These are phyloP conservation scores for Aspergillus udagawae DNA, from an alignment of 2,329 filamentous ascomycete species.

Conservation along the genomic window DNA sequence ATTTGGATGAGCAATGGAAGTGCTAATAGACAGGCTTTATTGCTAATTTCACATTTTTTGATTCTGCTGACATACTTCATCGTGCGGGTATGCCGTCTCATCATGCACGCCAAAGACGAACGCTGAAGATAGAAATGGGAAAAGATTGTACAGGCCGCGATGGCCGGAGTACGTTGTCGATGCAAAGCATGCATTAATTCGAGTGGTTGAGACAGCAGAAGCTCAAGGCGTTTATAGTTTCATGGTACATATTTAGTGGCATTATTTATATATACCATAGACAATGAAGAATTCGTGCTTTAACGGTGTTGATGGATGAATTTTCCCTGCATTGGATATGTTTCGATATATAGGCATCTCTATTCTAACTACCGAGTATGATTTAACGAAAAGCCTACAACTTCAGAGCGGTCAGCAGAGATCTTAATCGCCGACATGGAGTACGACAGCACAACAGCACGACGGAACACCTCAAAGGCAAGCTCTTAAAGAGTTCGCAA, in stretches of 20 bases:
- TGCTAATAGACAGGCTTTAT: neutral
- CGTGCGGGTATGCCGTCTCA: neutral
- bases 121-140: too few species aligned
- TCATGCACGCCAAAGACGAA: too few species aligned
- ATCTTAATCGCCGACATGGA: neutral
- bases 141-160: neutral
- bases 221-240: neutral
- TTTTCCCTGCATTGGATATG: neutral
- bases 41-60: neutral
- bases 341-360: neutral
- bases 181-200: neutral
- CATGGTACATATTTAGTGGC: neutral
- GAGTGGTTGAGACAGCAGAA: neutral
- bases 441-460: neutral
- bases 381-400: neutral
- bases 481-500: constrained; percentile 2
- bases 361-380: neutral
- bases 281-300: neutral
- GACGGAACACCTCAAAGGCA: constrained; percentile 9
- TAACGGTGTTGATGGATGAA: neutral
- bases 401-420: neutral
- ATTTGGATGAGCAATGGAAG: neutral
- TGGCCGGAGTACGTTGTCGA: neutral
- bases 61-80: too few species aligned
- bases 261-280: neutral